Conservation (phyloP, 768 basidiomycete species). For the Collybia nuda region DNA sequence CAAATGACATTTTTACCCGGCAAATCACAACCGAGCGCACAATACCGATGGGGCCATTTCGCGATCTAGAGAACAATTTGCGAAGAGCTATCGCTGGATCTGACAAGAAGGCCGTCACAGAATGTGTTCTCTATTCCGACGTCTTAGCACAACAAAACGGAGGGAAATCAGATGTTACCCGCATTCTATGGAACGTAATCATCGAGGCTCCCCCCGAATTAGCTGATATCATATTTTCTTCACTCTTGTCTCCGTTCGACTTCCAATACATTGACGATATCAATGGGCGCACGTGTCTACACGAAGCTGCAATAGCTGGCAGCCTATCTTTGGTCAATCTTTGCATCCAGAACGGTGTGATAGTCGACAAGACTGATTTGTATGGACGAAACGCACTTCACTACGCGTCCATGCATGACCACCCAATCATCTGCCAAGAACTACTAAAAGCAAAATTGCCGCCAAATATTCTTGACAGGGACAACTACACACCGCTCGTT, state of each 20-base stretch:
- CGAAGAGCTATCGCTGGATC: conserved; percentile 69
- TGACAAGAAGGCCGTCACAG: conserved; percentile 60
- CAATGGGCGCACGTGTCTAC: conserved; percentile 91
- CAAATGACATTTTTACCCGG: conserved; percentile 71
- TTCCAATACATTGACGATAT: conserved; percentile 95
- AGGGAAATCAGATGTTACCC: conserved; percentile 69
- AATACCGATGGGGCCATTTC: conserved; percentile 68
- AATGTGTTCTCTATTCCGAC: conserved; percentile 72
- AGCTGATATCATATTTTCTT: conserved; percentile 71
- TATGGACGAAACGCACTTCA: conserved; percentile 94
- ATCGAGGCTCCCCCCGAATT: conserved; percentile 76
- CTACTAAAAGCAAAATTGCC: conserved; percentile 71
- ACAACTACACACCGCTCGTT: conserved; percentile 92
- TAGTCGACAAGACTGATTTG: conserved; percentile 75
- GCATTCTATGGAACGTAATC: conserved; percentile 94
- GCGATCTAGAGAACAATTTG: conserved; percentile 87
- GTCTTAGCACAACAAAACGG: conserved; percentile 60
- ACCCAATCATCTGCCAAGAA: conserved; percentile 69
- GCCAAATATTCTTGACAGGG: conserved; percentile 78
- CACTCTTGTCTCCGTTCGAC: conserved; percentile 72
- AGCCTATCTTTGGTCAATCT: conserved; percentile 72
- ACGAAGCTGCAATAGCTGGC: conserved; percentile 90
- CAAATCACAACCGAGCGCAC: conserved; percentile 67
- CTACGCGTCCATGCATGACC: conserved; percentile 94
- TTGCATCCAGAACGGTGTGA: conserved; percentile 73